phyloP scores from a whole-genome alignment of 139 green algal species.

The Mychonastes homosphaera region DNA sequence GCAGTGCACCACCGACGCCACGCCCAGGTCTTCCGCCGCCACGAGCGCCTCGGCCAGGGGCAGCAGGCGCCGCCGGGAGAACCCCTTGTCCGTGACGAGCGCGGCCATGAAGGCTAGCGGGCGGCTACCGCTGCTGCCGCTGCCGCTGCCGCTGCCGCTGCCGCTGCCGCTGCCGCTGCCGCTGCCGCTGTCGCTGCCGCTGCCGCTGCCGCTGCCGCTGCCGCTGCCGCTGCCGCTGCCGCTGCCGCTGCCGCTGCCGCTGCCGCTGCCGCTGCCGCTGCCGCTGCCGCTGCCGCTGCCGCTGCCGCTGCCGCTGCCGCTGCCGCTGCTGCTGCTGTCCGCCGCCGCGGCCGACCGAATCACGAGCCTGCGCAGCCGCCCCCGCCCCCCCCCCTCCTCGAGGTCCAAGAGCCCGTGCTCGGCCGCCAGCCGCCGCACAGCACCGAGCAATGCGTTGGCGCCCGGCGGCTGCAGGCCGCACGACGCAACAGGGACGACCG shows the following conservation, averaged over 20 bases:
- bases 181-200: not conserved
- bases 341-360: too few species aligned
- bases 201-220: not conserved
- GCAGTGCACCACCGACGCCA: conserved; percentile 12
- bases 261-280: not conserved
- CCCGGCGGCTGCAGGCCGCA: too few species aligned
- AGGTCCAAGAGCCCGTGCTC: too few species aligned
- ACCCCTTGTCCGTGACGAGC: not conserved
- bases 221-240: too few species aligned
- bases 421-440: too few species aligned
- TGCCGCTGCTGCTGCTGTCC: conserved; percentile 1
- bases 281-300: not conserved
- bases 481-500: too few species aligned
- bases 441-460: too few species aligned
- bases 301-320: not conserved
- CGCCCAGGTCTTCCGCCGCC: conserved; percentile 2
- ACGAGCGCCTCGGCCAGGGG: conserved; percentile 14
- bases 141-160: not conserved
- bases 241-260: not conserved
- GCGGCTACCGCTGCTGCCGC: not conserved
- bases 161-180: too few species aligned
- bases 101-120: not conserved
- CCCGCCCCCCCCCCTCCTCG: too few species aligned
- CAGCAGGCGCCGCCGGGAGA: not conserved
- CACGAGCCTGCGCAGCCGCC: too few species aligned